Evolutionary conservation across 2,329 filamentous ascomycete genomes (phyloP).

Genomic region (Paramyrothecium sp.): DNA sequence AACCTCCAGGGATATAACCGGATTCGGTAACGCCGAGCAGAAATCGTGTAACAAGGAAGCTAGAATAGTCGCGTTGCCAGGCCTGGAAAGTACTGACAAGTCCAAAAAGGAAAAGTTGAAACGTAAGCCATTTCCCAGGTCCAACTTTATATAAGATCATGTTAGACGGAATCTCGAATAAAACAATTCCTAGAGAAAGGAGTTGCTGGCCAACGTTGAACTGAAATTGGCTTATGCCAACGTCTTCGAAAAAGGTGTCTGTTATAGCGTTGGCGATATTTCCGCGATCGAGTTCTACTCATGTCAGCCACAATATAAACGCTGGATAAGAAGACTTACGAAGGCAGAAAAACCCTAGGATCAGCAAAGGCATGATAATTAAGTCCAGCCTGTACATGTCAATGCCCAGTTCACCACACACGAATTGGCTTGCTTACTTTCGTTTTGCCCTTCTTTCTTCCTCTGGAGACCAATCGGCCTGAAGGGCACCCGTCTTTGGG

Average conservation of each 20-base stretch:
- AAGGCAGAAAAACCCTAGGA: conserved; percentile 33
- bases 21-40: conserved; percentile 48
- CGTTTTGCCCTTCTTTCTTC: conserved; percentile 29
- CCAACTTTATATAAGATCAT: conserved; percentile 21
- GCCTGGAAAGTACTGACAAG: conserved; percentile 50
- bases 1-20: conserved; percentile 48
- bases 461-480: conserved; percentile 25
- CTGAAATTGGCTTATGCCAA: conserved; percentile 44
- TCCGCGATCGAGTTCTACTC: conserved; percentile 27
- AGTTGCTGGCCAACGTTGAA: conserved; percentile 47
- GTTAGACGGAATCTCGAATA: conserved; percentile 30
- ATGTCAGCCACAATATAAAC: neutral
- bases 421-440: conserved; percentile 19
- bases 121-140: conserved; percentile 46
- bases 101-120: conserved; percentile 48
- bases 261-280: conserved; percentile 43
- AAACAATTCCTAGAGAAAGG: conserved; percentile 43
- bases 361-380: conserved; percentile 33
- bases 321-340: conserved; percentile 17
- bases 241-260: conserved; percentile 41
- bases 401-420: too few species aligned
- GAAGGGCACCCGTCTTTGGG: conserved; percentile 10
- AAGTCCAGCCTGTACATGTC: conserved; percentile 25
- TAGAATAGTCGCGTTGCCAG: conserved; percentile 40
- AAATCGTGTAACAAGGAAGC: conserved; percentile 44